Evolutionary conservation across 1,284 basidiomycete species (phyloP).

Genomic region (Microbotryum lychnidis-dioicae): DNA sequence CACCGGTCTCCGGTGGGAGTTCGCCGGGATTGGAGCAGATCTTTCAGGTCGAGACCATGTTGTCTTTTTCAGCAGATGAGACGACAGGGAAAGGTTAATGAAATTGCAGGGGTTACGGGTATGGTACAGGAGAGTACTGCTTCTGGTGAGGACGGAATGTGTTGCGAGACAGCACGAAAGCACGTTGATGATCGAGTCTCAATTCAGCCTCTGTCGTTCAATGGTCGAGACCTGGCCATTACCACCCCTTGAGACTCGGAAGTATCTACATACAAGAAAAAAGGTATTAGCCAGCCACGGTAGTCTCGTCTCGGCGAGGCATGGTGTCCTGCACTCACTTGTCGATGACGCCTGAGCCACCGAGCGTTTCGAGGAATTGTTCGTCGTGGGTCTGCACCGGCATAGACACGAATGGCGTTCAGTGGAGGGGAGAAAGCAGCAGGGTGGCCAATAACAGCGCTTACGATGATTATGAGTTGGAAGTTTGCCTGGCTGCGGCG

Average conservation of each 20-base stretch:
- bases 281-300: neutral
- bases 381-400: slow-evolving; percentile 61
- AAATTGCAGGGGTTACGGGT: too few species aligned
- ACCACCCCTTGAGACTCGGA: slow-evolving; percentile 26
- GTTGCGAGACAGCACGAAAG: too few species aligned
- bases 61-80: too few species aligned
- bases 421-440: neutral
- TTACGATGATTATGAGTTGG: slow-evolving; percentile 83
- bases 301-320: neutral
- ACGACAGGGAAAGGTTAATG: too few species aligned
- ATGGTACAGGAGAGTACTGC: too few species aligned
- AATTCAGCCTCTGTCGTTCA: slow-evolving; percentile 21
- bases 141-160: too few species aligned
- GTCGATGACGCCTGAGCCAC: slow-evolving; percentile 78
- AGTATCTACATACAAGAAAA: slow-evolving; percentile 50
- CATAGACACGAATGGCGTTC: neutral
- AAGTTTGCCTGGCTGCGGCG: slow-evolving; percentile 82
- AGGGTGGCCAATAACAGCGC: neutral
- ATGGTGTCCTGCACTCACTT: slow-evolving; percentile 50
- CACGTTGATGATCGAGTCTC: too few species aligned
- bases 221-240: slow-evolving; percentile 29
- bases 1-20: too few species aligned
- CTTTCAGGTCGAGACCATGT: too few species aligned
- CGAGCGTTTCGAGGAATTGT: slow-evolving; percentile 71
- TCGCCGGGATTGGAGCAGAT: too few species aligned